A percentile compares a stretch with the other conserved stretches of the same genome.
Evolutionary conservation across 2,329 filamentous ascomycete species (phyloP).

Genomic region (Parastagonospora nodorum): DNA sequence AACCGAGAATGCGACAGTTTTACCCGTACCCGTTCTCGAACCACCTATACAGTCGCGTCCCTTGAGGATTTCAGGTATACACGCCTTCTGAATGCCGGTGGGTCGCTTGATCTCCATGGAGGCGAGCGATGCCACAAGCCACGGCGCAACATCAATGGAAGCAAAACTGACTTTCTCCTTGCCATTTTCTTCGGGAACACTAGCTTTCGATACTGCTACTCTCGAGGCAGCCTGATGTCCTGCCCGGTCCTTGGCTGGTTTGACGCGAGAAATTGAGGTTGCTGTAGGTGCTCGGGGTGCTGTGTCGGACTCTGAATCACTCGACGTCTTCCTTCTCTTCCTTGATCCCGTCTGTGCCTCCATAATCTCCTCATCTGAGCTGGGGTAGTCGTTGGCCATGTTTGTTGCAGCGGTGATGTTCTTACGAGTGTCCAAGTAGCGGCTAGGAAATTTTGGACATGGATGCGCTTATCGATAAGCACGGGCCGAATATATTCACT

Average conservation of each 20-base stretch:
- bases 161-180: constrained; percentile 67
- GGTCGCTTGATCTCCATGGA: constrained; percentile 83
- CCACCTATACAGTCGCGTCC: constrained; percentile 92
- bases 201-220: constrained; percentile 7
- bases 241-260: constrained; percentile 31
- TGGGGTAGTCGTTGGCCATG: constrained; percentile 24
- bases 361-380: constrained; percentile 33
- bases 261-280: constrained; percentile 42
- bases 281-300: constrained; percentile 14
- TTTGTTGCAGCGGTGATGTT: constrained; percentile 3
- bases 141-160: constrained; percentile 75
- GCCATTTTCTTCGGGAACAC: neutral
- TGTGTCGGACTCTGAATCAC: constrained; percentile 20
- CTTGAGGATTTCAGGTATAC: constrained; percentile 89
- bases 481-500: neutral
- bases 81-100: constrained; percentile 89
- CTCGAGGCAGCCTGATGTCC: constrained; percentile 4
- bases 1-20: constrained; percentile 93
- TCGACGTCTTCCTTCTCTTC: constrained; percentile 45
- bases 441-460: constrained; percentile 34
- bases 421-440: neutral
- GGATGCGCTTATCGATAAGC: constrained; percentile 34
- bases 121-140: constrained; percentile 81
- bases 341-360: constrained; percentile 39
- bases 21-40: constrained; percentile 92